A percentile compares a stretch with the other conserved stretches of the same genome.
These are phyloP conservation scores for Debaryomycetaceae sp. DNA, from an alignment of 1,139 yeast genomes.

Conservation along the genomic window DNA sequence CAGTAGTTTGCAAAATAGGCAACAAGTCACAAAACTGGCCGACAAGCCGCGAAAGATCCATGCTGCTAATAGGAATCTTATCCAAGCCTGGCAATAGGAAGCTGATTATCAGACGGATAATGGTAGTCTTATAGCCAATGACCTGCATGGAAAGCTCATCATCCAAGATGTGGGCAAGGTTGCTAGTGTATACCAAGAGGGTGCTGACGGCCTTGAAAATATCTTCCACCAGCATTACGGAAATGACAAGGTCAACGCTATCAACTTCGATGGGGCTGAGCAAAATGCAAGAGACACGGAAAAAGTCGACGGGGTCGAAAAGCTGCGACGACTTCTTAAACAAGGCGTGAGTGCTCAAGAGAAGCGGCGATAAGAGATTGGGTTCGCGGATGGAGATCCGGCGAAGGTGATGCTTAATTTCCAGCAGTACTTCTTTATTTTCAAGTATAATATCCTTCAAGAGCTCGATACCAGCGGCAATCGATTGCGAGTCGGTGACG, in stretches of 20 bases:
- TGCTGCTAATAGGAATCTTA: conserved; percentile 24
- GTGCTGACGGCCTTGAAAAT: conserved; percentile 19
- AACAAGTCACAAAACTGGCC: conserved; percentile 23
- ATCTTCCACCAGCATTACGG: conserved; percentile 16
- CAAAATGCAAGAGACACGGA: conserved; percentile 23
- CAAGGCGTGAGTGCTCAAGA: conserved; percentile 15
- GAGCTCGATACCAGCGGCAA: conserved; percentile 26
- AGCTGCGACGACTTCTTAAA: conserved; percentile 14
- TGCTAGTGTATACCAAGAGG: conserved; percentile 20
- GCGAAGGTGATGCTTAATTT: conserved; percentile 12
- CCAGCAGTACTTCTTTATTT: conserved; percentile 22
- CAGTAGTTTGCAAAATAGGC: conserved; percentile 22
- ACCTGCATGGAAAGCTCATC: conserved; percentile 26
- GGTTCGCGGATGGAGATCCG: conserved; percentile 22
- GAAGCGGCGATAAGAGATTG: conserved; percentile 18
- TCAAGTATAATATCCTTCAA: conserved; percentile 29
- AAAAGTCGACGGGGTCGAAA: conserved; percentile 23
- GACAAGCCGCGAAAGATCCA: conserved; percentile 17
- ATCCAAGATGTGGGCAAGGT: conserved; percentile 21
- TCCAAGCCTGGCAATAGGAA: conserved; percentile 18
- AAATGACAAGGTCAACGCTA: conserved; percentile 13
- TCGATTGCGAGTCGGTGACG: conserved; percentile 16
- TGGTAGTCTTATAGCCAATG: conserved; percentile 19
- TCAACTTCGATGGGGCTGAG: conserved; percentile 14
- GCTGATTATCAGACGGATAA: conserved; percentile 19